These are phyloP conservation scores for Pleurotus ostreatus DNA, from an alignment of 768 basidiomycete species.

Conservation along the genomic window DNA sequence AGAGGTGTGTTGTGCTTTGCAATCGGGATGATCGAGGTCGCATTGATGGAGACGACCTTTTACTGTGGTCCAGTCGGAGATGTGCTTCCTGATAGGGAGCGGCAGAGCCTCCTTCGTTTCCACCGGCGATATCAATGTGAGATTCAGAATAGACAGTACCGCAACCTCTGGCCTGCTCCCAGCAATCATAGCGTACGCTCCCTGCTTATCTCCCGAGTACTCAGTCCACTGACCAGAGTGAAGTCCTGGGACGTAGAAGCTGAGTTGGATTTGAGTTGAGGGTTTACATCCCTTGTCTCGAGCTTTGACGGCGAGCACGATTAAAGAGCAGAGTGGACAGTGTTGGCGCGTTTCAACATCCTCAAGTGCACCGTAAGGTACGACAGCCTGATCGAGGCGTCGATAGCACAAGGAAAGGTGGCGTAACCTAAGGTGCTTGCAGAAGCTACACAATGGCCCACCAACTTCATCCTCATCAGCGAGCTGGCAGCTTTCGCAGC, in stretches of 20 bases:
- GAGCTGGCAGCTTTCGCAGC: background rate
- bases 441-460: background rate
- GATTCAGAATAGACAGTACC: background rate
- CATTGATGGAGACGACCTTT: background rate
- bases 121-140: background rate
- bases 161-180: background rate
- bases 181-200: background rate
- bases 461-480: background rate
- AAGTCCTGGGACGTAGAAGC: background rate
- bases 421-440: background rate
- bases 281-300: background rate
- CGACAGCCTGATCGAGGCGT: too few species aligned
- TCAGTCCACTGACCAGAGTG: background rate
- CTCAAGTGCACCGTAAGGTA: background rate
- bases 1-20: background rate
- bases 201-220: background rate
- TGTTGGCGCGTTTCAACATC: background rate
- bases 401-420: background rate
- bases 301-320: background rate
- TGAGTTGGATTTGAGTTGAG: background rate
- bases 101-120: background rate
- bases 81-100: background rate
- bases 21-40: background rate
- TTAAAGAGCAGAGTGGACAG: background rate
- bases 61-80: background rate